These are phyloP conservation scores for Talaromyces pinophilus DNA, from an alignment of 2,329 filamentous ascomycete genomes.

Conservation along the genomic window DNA sequence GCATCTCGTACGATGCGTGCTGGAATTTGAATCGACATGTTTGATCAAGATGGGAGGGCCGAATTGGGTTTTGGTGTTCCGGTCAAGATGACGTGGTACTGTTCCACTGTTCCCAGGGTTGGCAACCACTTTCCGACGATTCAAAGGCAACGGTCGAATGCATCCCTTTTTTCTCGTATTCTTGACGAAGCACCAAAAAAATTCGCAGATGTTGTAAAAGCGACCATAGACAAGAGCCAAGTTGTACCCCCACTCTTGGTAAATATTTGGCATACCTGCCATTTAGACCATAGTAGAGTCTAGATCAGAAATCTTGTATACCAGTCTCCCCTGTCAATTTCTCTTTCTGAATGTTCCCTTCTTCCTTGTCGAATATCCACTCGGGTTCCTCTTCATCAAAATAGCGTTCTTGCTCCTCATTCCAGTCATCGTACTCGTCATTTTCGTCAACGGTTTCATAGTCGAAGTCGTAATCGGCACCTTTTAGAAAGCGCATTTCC, in stretches of 20 bases:
- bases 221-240: neutral
- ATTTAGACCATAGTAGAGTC: neutral
- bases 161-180: neutral
- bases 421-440: conserved; percentile 68
- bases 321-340: conserved; percentile 63
- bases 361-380: conserved; percentile 57
- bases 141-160: neutral
- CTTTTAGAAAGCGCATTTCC: conserved; percentile 71
- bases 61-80: neutral
- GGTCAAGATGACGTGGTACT: conserved; percentile 18
- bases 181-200: neutral
- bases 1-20: neutral
- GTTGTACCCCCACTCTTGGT: neutral
- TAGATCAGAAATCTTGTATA: conserved; percentile 66
- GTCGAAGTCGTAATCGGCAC: conserved; percentile 76
- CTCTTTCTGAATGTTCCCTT: conserved; percentile 30
- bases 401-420: conserved; percentile 70
- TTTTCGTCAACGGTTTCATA: conserved; percentile 70
- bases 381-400: conserved; percentile 77
- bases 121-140: neutral
- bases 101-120: neutral
- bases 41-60: neutral
- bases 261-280: neutral
- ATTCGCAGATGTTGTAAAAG: neutral
- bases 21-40: neutral